A percentile compares a stretch with the other conserved stretches of the same genome.
phyloP scores from a whole-genome alignment of 1,284 basidiomycete genomes.

The Ustilago tritici region DNA sequence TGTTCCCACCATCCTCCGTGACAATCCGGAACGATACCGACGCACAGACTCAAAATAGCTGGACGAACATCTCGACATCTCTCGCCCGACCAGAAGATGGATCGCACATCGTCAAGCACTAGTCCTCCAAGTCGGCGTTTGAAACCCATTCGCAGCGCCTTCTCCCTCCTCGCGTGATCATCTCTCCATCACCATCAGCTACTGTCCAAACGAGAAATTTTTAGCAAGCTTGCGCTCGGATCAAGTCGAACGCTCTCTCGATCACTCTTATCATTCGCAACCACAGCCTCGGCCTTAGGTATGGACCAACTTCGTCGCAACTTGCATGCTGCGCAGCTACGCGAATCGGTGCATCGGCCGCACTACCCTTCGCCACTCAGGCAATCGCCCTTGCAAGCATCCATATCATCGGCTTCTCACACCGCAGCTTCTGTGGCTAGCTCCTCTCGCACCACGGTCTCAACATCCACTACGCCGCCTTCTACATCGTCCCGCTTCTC shows the following conservation, averaged over 20 bases:
- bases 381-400: conserved; percentile 46
- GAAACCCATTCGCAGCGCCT: not conserved
- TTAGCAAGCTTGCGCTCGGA: not conserved
- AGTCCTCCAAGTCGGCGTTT: not conserved
- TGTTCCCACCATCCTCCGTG: not conserved
- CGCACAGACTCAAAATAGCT: not conserved
- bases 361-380: conserved; percentile 46
- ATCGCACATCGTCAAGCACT: not conserved
- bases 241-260: not conserved
- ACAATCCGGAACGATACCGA: not conserved
- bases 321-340: conserved; percentile 17
- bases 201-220: not conserved
- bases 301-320: conserved; percentile 28
- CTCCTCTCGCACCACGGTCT: conserved; percentile 29
- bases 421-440: conserved; percentile 42
- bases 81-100: not conserved
- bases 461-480: conserved; percentile 33
- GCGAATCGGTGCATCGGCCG: conserved; percentile 32
- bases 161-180: not conserved
- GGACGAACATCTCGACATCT: conserved; percentile 11
- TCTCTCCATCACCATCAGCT: conserved; percentile 11
- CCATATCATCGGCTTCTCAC: conserved; percentile 41
- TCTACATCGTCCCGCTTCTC: conserved; percentile 44
- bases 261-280: not conserved
- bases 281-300: not conserved